A percentile compares a stretch with the other conserved stretches of the same genome.
Conservation (phyloP, 2,329 filamentous ascomycete species). For the Anthostomella pinea region DNA sequence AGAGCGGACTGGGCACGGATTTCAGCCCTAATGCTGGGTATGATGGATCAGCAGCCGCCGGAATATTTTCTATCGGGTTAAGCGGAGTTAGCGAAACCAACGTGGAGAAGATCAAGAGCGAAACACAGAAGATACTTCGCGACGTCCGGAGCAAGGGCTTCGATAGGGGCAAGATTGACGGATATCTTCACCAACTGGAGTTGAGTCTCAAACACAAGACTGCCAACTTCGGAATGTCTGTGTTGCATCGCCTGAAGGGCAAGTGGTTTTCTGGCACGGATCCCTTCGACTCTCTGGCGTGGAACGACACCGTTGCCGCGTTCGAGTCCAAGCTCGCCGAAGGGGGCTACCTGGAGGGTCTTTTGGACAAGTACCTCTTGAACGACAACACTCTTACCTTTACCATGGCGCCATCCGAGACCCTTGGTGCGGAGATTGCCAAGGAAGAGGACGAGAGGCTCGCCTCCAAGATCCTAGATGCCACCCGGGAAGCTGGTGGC, state of each 20-base stretch:
- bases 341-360: conserved; percentile 75
- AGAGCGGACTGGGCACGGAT: conserved; percentile 84
- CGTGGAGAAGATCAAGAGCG: conserved; percentile 71
- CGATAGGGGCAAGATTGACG: conserved; percentile 85
- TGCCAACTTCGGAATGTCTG: conserved; percentile 86
- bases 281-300: conserved; percentile 85
- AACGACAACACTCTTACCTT: conserved; percentile 87
- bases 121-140: conserved; percentile 68
- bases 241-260: conserved; percentile 84
- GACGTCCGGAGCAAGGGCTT: conserved; percentile 75
- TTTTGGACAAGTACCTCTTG: conserved; percentile 86
- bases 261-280: conserved; percentile 96
- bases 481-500: conserved; percentile 65
- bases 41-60: conserved; percentile 71
- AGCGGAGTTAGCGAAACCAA: conserved; percentile 84
- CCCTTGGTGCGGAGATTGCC: conserved; percentile 70
- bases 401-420: conserved; percentile 84
- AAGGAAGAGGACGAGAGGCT: conserved; percentile 75
- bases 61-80: conserved; percentile 86
- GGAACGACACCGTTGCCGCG: conserved; percentile 81
- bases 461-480: conserved; percentile 69
- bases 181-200: conserved; percentile 90
- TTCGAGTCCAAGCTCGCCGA: conserved; percentile 77
- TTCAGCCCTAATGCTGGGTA: conserved; percentile 95
- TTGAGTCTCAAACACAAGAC: conserved; percentile 95